Percentiles rank a stretch among this genome's conserved stretches.
These are phyloP conservation scores for Apophysomyces variabilis DNA, from an alignment of 371 early-diverging fungal species.

Conservation along the genomic window DNA sequence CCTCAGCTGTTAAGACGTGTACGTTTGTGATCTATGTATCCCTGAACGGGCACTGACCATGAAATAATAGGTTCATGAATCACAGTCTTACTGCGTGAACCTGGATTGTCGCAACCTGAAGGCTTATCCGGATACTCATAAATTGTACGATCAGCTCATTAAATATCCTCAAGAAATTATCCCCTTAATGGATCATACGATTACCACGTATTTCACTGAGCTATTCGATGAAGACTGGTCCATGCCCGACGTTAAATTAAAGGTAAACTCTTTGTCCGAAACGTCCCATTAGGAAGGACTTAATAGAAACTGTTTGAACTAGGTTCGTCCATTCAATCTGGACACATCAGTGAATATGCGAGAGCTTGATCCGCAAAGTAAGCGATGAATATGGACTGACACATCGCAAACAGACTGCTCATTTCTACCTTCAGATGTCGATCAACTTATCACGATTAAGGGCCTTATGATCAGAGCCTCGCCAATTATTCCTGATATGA, in stretches of 20 bases:
- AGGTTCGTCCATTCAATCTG: constrained; percentile 94
- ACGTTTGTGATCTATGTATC: not conserved
- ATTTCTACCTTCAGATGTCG: constrained; percentile 77
- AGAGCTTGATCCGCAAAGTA: constrained; percentile 89
- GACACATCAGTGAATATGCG: constrained; percentile 86
- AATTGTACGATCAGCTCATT: constrained; percentile 86
- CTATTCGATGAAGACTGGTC: constrained; percentile 65
- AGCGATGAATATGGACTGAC: constrained; percentile 12
- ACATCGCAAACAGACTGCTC: not conserved
- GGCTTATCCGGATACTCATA: constrained; percentile 65
- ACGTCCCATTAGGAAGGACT: no score
- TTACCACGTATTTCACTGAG: constrained; percentile 82
- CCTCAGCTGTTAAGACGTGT: constrained; percentile 57
- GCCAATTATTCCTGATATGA: constrained; percentile 96
- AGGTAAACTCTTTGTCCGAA: constrained; percentile 6
- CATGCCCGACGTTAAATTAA: constrained; percentile 40
- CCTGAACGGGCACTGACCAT: not conserved
- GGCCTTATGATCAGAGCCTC: constrained; percentile 96
- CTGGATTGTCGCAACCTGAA: constrained; percentile 88
- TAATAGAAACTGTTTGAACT: constrained; percentile 12
- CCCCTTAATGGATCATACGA: constrained; percentile 91
- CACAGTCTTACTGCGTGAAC: constrained; percentile 73
- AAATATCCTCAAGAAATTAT: constrained; percentile 99
- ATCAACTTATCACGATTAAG: constrained; percentile 95
- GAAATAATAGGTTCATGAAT: constrained; percentile 57